Base-by-base conservation (phyloP, 2,329 filamentous ascomycete species). In the Pseudocercospora crystallina region DNA sequence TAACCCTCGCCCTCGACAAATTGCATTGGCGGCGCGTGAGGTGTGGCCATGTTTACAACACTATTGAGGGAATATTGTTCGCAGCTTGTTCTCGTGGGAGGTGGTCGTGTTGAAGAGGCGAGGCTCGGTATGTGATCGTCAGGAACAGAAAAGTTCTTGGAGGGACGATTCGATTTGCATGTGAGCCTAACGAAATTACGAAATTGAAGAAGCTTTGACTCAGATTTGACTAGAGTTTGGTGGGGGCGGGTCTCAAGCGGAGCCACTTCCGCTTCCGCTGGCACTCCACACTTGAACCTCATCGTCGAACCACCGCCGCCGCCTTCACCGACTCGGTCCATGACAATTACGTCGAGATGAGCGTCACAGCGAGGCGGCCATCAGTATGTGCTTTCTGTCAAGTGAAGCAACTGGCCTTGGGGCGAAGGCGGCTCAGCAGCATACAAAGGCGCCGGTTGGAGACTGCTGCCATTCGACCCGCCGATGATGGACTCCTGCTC, bases 1-100 rank as follows among this genome's bases (percentile, higher is more conserved):
- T 69, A 69, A 14, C 66, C 66, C 54, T 65, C 57, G 49, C 64
- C 66, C 39, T 65, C 62, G 39, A 64, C 51, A 20, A 62, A 69
- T 8, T 58, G 59, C 49, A 64, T 61, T 5, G 66, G 59, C 11
- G 66, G 66, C 37, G 56, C 50, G 36, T 54, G 58, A 31, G 53
- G 49, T 32, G 47, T 47, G 30, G 55, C 57, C 51, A 61, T 61
- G 26, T 34, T 53, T 4, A 13, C 17, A 32, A 33, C 20, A 26
- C 4, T 26, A 26, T 26, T 7, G 20, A 3, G 20, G 20, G 20
- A 4, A 26, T 5, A 2, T 2, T 36, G 33, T 26, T 10, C 4
- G 3, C 20, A 7, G 4, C 20, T 3, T 26, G 20, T 7, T 4
- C 20, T 3, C 7, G 7, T 26, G 3, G 20, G 13, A n/a, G 17